Base-by-base conservation (phyloP, 106 monocot species). In the Allium sativum region DNA sequence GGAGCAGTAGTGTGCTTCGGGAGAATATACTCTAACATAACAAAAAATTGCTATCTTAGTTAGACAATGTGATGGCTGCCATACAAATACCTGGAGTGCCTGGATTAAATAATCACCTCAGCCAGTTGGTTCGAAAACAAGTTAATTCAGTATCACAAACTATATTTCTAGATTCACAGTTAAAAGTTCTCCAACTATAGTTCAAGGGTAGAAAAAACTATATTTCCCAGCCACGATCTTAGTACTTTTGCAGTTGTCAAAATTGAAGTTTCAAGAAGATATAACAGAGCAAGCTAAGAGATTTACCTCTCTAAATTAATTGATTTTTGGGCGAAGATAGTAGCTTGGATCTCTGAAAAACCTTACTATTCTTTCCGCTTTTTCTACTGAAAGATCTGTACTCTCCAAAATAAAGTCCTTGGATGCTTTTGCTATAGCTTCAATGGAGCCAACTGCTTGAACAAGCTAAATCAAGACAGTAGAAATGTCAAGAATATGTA, bases 331-430 rank as follows among this genome's bases (percentile, higher is more conserved):
- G 41, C 79, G 56, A 15, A 90, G 75, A 70, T 87, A 87, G 52
- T 87, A 84, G 18, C 65, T 60, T 62, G 86, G 81, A 68, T 90
- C 90, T 70, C 84, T 81, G 84, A 95, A 95, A 72, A 95, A 95
- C 43, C 81, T 90, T 15, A 75, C 70, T 56, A 87, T 77, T 42
- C 62, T 90, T 67, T 87, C 95, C 2, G 90, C 95, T 74, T 95
- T 95, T 46, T 90, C 95, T 10, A 61, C 59, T 12, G 95, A 95
- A 48, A 95, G 95, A 53, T 95, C 95, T 7, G 95, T 95, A 53
- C 66, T 90, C 64, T 95, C 90, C 77, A 95, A 71, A 58, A 95
- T 81, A 56, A 72, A 77, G 40, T 40, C 62, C 77, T 81, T 87
- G 21, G 95, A 84, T 70, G 79, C 86, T 78, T 82, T 87, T 11